A percentile compares a stretch with the other conserved stretches of the same genome.
Conservation (phyloP, 208 protist species). For the Trichomonas gallinae region DNA sequence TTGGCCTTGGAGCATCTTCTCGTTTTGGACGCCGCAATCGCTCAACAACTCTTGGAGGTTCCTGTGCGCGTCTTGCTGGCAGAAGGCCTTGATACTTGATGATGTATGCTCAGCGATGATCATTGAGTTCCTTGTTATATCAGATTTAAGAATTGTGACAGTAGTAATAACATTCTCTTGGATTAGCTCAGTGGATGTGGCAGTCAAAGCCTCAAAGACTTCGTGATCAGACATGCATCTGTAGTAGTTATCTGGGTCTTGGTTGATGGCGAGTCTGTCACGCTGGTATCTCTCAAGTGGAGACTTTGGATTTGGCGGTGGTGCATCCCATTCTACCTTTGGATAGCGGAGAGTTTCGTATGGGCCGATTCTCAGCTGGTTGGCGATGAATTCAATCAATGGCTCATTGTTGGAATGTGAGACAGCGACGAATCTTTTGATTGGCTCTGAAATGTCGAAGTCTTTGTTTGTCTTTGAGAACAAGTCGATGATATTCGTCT, state of each 20-base stretch:
- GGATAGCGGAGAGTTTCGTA: background rate
- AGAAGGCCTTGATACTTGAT: background rate
- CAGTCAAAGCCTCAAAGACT: background rate
- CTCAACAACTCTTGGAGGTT: background rate
- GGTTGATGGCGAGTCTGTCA: background rate
- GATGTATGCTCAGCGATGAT: background rate
- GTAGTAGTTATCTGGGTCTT: background rate
- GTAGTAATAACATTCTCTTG: background rate
- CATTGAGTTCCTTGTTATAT: background rate
- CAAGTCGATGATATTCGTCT: background rate
- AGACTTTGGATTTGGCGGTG: background rate
- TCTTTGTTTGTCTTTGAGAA: background rate
- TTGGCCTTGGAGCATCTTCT: background rate
- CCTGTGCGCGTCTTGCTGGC: background rate
- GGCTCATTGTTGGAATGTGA: background rate
- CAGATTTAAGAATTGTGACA: background rate
- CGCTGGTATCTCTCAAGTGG: background rate
- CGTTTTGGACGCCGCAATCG: background rate
- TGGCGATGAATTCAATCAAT: background rate
- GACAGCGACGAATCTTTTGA: background rate
- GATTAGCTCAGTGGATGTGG: background rate
- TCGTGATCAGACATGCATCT: background rate
- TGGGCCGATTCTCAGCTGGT: background rate
- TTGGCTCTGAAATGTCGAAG: background rate
- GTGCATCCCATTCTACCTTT: background rate